Base-by-base conservation (phyloP, 2,329 filamentous ascomycete genomes). In the Fusarium verticillioides region DNA sequence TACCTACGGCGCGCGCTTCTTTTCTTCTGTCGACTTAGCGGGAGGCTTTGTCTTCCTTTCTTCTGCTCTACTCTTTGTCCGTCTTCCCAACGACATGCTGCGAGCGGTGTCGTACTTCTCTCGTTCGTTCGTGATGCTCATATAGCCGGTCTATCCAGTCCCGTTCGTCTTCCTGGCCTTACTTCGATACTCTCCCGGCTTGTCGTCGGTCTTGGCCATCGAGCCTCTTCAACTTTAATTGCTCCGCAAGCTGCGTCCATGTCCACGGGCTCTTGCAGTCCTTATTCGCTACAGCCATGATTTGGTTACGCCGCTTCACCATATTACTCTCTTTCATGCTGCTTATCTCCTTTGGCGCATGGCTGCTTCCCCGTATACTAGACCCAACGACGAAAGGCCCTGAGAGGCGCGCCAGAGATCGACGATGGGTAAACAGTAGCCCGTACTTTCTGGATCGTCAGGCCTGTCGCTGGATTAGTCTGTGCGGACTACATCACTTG, bases 401-500 rank as follows among this genome's bases (percentile, higher is more conserved):
- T 40, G 89, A 89, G 57, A 90, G 92, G 81, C 86, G 87, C 56
- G 83, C 85, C 59, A 89, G 91, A 74, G 91, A 94, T 79, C 83
- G 84, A 65, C 84, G 82, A 73, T 96, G 93, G 93, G 89, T 95
- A 53, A 85, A 89, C 50, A 92, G 88, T 23, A 94, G 92, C 19
- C 90, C 90, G 42, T 91, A 91, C 77, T 95, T 92, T 88, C 81
- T 92, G 67, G 93, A 95, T 81, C 88, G 93, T 37, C 94, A 94
- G 78, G 85, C 90, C 12, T 97, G 95, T 80, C 89, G 90, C 50
- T 97, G 92, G 92, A 83, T 97, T 46, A 88, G 93, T 39, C 81
- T 97, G 34, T 97, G 95, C 79, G 94, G 94, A 30, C 81, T 94
- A n/a, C 86, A 92, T 58, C 94, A 97, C 79, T 84, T 95, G 73